Percentiles rank a stretch among this genome's conserved stretches.
Evolutionary conservation across 257 asterid genomes (phyloP).

Genomic region (Nicotiana attenuata): DNA sequence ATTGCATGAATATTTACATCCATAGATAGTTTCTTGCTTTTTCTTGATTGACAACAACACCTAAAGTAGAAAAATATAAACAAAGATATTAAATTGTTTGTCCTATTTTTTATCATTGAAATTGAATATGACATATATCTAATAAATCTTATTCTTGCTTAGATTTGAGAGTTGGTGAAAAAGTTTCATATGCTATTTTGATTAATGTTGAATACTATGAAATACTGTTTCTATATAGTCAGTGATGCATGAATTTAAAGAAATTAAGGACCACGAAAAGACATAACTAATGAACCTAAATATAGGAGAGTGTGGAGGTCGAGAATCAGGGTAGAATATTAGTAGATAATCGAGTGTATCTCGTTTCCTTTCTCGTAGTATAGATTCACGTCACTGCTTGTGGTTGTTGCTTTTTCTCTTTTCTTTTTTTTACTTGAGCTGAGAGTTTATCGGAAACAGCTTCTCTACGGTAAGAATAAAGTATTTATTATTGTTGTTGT

Average conservation of each 20-base stretch:
- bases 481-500: no score
- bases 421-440: no score
- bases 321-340: no score
- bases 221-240: background rate
- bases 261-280: background rate
- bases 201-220: background rate
- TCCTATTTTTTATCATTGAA: background rate
- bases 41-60: background rate
- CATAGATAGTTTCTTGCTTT: background rate
- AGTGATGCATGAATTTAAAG: background rate
- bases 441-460: no score
- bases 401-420: no score
- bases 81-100: background rate
- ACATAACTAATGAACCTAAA: background rate
- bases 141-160: background rate
- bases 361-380: no score
- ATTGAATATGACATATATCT: background rate
- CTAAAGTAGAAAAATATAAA: background rate
- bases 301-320: no score
- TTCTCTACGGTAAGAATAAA: no score
- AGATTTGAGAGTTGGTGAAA: no score
- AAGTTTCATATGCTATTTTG: no score
- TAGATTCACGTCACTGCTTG: no score
- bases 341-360: no score
- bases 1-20: background rate